phyloP scores from a whole-genome alignment of 2,329 filamentous ascomycete genomes.

The Scytalidium sp. region DNA sequence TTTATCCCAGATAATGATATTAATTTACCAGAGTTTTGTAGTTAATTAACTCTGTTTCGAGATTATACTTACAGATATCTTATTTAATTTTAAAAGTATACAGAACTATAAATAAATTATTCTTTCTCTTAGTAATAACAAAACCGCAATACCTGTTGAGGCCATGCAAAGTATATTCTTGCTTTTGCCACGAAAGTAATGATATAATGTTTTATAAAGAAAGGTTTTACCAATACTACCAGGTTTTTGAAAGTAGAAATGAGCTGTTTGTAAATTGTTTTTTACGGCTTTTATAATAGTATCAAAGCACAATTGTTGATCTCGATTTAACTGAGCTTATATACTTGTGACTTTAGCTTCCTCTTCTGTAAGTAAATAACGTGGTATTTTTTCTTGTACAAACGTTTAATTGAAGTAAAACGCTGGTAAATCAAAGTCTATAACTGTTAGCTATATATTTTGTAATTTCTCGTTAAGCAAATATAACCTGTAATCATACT shows the following conservation, averaged over 20 bases:
- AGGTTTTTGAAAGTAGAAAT: conserved; percentile 5
- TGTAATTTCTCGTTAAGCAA: neutral
- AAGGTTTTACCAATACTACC: conserved; percentile 7
- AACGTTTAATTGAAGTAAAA: neutral
- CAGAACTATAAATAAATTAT: neutral
- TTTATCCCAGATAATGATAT: conserved; percentile 3
- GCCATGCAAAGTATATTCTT: conserved; percentile 3
- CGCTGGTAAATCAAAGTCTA: neutral
- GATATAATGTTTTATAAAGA: conserved; percentile 4
- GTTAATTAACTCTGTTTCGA: neutral
- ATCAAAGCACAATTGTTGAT: conserved; percentile 2
- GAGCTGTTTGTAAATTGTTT: conserved; percentile 2
- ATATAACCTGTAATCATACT: conserved; percentile 5
- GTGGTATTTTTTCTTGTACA: neutral
- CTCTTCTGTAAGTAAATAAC: neutral
- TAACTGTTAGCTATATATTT: neutral
- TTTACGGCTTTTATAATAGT: conserved; percentile 2
- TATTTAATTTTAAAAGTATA: conserved; percentile 1
- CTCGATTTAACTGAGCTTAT: neutral
- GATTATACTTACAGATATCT: conserved; percentile 1
- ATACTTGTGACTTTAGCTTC: neutral
- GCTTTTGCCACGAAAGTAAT: conserved; percentile 1
- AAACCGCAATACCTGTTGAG: conserved; percentile 4
- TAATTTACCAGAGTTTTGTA: neutral
- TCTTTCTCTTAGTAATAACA: neutral